A percentile compares a stretch with the other conserved stretches of the same genome.
Conservation (phyloP, 139 green algal species). For the Deuterostichococcus epilithicus region DNA sequence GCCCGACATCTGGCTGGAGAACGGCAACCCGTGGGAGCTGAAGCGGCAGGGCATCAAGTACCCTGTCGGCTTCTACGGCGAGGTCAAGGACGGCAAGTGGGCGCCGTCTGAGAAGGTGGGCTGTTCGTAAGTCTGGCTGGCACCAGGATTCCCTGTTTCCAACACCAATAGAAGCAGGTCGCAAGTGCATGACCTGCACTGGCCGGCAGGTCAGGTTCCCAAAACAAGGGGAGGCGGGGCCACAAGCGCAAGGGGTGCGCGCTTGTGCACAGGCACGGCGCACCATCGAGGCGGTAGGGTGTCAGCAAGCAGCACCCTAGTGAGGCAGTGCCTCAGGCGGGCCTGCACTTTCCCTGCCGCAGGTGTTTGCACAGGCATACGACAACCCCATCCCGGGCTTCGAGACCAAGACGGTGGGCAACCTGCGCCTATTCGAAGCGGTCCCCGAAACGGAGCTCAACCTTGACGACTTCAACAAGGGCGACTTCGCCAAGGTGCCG, state of each 20-base stretch:
- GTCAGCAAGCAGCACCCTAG: no score
- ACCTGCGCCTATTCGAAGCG: slow-evolving; percentile 96
- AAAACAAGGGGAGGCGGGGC: no score
- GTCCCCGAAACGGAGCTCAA: slow-evolving; percentile 91
- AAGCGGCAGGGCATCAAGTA: slow-evolving; percentile 58
- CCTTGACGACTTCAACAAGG: slow-evolving; percentile 79
- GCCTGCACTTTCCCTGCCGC: neutral
- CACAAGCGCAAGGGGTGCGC: no score
- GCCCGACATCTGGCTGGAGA: slow-evolving; percentile 94
- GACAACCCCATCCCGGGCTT: slow-evolving; percentile 98
- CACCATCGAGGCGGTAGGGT: no score
- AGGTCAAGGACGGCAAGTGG: slow-evolving; percentile 57
- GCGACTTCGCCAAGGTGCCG: slow-evolving; percentile 53
- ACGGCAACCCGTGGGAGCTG: slow-evolving; percentile 92
- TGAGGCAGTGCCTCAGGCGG: neutral
- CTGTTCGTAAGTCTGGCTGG: no score
- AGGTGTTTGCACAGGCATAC: slow-evolving; percentile 82
- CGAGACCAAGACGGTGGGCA: slow-evolving; percentile 84
- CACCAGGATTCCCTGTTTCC: no score
- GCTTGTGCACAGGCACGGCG: no score
- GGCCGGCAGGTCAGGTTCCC: no score
- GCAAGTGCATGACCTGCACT: no score
- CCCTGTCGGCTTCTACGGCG: slow-evolving; percentile 75
- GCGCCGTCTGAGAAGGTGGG: slow-evolving; percentile 51
- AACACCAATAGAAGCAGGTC: no score